Evolutionary conservation across 2,329 filamentous ascomycete species (phyloP).

Genomic region (Venturia pyrina): DNA sequence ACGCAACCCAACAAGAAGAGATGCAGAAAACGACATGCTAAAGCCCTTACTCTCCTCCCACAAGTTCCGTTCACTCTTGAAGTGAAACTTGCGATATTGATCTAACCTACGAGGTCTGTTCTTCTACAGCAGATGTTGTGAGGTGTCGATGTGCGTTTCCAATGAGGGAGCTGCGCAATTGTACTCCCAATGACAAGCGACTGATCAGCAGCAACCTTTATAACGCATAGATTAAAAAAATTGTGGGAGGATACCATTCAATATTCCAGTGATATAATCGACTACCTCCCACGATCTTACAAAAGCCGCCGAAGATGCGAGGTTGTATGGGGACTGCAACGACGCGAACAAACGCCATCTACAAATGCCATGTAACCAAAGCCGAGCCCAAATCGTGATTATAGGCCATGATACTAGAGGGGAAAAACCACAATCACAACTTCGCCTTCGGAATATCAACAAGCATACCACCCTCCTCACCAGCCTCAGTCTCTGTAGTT

Average conservation of each 20-base stretch:
- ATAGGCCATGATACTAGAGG: neutral
- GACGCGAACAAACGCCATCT: neutral
- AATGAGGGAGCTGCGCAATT: no score
- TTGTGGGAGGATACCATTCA: neutral
- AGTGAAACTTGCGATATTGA: no score
- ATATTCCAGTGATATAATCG: neutral
- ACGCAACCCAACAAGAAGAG: no score
- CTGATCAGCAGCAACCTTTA: neutral
- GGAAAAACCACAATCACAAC: neutral
- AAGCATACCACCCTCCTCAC: neutral
- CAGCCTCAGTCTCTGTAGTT: slow-evolving; percentile 2
- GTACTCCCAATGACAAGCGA: neutral
- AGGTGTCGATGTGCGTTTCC: no score
- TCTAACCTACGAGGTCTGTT: no score
- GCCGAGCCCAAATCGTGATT: neutral
- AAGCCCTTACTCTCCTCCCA: no score
- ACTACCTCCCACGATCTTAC: neutral
- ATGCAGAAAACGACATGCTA: no score
- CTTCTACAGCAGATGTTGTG: no score
- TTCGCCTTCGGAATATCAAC: slow-evolving; percentile 2
- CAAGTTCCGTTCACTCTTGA: no score
- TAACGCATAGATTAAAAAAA: neutral
- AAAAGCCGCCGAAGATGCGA: neutral
- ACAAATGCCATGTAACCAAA: neutral
- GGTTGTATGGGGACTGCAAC: neutral